Base-by-base conservation (phyloP, 1,139 yeast species). In the Debaryomyces sp. region DNA sequence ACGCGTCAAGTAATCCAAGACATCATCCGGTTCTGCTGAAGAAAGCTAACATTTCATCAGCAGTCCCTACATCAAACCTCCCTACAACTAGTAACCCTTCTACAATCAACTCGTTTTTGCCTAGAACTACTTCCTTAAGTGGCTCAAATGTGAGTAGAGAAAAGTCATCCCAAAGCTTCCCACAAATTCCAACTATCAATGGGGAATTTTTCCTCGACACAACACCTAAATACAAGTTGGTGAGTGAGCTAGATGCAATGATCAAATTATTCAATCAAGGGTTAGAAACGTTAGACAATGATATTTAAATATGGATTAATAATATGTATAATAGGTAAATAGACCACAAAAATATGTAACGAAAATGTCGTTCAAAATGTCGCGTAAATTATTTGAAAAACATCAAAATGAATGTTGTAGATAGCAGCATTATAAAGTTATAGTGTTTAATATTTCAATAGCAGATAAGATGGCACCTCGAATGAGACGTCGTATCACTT, bases 401-500 rank as follows among this genome's bases (percentile, higher is more conserved):
- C 38, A 35, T 35, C 12, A 18, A 17, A 17, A 21, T 18, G 6
- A 12, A n/a, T 21, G 5, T 17, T 12, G n/a, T 9, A 18, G 38
- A 35, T 21, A 35, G 38, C 21, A 32, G 38, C 38, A 15, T n/a
- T 21, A n/a, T 21, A 35, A 22, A 12, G 10, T 12, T 35, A 32
- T 9, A 23, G 13, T 17, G 6, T 24, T 23, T 23, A 4, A 9
- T n/a, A 13, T 37, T 37, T 13, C 21, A 6, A 40, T 17, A n/a
- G 18, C 17, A 35, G 29, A 24, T 44, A 45, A 51, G 47, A 74
- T 74, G 78, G 68, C 78, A 21, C 75, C 78, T 32, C 73, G 80
- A 41, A 73, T 75, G 60, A 68, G 80, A 60, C 67, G 80, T 53
- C 69, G 80, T 48, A 75, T 75, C 50, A 75, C 80, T 43, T 60